phyloP scores from a whole-genome alignment of 305 asterid genomes.

The Solanum hybrid region DNA sequence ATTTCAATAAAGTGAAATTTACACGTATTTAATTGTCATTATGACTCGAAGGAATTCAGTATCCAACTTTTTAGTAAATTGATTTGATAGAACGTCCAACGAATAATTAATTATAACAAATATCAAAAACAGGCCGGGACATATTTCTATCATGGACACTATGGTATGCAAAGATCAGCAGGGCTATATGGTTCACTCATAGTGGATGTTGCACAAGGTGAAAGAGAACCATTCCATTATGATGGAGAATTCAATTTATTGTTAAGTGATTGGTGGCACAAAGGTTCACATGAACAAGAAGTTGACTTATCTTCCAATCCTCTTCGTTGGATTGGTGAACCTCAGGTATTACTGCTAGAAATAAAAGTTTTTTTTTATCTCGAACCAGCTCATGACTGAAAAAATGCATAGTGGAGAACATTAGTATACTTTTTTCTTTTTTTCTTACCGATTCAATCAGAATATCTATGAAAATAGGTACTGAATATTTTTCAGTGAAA shows the following conservation, averaged over 20 bases:
- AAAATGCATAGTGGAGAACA: neutral
- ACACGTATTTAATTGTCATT: neutral
- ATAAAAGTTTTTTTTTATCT: neutral
- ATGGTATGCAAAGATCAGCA: constrained; percentile 89
- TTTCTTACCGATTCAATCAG: neutral
- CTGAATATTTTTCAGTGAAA: too few relatives aligned
- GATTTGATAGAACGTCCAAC: fast-evolving
- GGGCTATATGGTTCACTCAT: constrained; percentile 69
- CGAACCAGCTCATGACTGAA: neutral
- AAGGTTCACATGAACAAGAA: constrained; percentile 47
- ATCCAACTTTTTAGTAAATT: neutral
- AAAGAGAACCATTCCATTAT: constrained; percentile 44
- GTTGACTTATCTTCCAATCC: constrained; percentile 66
- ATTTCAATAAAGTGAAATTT: too few relatives aligned
- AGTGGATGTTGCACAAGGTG: constrained; percentile 56
- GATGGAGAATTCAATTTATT: constrained; percentile 60
- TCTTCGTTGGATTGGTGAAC: constrained; percentile 79
- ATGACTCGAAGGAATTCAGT: neutral
- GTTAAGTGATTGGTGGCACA: constrained; percentile 88
- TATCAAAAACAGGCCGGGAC: constrained; percentile 52
- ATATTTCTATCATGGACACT: constrained; percentile 85
- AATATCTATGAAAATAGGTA: neutral
- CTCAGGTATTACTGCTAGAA: constrained; percentile 34
- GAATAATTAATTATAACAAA: neutral
- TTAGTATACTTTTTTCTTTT: neutral